Percentiles rank a stretch among this genome's conserved stretches.
Conservation (phyloP, 2,329 filamentous ascomycete genomes). For the Daldinia sp. region DNA sequence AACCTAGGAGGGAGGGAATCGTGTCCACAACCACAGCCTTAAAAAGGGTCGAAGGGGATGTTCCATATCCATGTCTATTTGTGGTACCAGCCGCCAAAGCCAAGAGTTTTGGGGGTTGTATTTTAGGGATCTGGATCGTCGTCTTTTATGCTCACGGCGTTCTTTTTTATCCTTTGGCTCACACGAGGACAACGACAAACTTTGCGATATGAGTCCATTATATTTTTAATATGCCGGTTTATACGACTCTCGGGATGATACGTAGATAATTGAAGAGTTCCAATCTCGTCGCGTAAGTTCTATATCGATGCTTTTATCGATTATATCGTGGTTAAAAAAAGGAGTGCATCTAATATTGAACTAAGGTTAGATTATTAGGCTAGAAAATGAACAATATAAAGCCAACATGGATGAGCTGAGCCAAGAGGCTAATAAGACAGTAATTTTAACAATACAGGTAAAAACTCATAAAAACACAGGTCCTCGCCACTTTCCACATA, state of each 20-base stretch:
- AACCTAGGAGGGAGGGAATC: conserved; percentile 7
- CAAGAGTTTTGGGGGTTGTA: conserved; percentile 8
- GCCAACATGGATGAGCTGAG: no score
- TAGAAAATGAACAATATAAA: no score
- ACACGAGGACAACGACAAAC: neutral
- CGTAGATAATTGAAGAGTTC: neutral
- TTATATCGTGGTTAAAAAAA: no score
- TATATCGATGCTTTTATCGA: no score
- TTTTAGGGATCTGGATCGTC: conserved; percentile 11
- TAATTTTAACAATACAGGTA: no score
- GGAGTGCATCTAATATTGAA: no score
- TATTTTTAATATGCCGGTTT: neutral
- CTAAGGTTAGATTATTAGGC: no score
- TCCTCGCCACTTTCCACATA: no score
- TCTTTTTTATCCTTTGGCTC: neutral
- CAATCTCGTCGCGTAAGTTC: no score
- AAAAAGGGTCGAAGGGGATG: neutral
- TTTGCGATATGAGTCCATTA: neutral
- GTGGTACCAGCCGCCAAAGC: neutral
- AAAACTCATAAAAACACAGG: no score
- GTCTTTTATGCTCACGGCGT: neutral
- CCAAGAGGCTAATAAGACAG: no score
- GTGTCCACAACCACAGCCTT: conserved; percentile 5
- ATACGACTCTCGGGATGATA: no score
- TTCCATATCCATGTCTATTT: neutral